Evolutionary conservation across 2,329 filamentous ascomycete species (phyloP), one percentile per base, ranked within the genome.

Genomic region (Apiospora hydei): DNA sequence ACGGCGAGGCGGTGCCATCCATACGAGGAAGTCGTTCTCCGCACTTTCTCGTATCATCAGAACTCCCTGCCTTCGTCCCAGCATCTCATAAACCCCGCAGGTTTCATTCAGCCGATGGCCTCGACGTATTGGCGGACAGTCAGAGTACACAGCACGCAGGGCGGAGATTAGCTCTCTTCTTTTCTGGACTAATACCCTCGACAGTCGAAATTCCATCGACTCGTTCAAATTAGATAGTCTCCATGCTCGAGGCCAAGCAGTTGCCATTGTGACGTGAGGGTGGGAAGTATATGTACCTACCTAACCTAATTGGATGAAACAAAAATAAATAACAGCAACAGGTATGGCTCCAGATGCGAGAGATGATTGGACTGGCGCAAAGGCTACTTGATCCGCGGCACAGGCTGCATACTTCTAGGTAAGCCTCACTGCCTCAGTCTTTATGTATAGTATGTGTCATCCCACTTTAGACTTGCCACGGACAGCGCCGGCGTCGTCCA

Each of bases 1-100:
- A 38, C 16, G 16, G 38, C 53, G 53, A 61, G 53, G 16, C 38
- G 53, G 53, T 61, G 30, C 53, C 53, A 61, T 61, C 53, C 53
- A 61, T 61, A 49, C 53, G 30, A 61, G 13, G 6, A 16, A 14
- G 16, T 5, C 24, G 5, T 57, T 57, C 26, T 18, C 26, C 26
- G 51, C 26, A 61, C 16, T n/a, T 11, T 30, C n/a, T 5, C 53
- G n/a, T n/a, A n/a, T 38, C 30, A 61, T 61, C 4, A 2, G 34
- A 10, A 61, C 53, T 11, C 7, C 47, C 21, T 49, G n/a, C 47
- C 47, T 49, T n/a, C 47, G 24, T n/a, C 4, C 26, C 53, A 34
- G n/a, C 30, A 38, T n/a, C 3, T 7, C 30, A n/a, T 38, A n/a
- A 64, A 64, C 53, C 53, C 53, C 30, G 53, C 30, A 8, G 30